Conservation (phyloP, 169 alveolate species). For the Cystoisospora suis region DNA sequence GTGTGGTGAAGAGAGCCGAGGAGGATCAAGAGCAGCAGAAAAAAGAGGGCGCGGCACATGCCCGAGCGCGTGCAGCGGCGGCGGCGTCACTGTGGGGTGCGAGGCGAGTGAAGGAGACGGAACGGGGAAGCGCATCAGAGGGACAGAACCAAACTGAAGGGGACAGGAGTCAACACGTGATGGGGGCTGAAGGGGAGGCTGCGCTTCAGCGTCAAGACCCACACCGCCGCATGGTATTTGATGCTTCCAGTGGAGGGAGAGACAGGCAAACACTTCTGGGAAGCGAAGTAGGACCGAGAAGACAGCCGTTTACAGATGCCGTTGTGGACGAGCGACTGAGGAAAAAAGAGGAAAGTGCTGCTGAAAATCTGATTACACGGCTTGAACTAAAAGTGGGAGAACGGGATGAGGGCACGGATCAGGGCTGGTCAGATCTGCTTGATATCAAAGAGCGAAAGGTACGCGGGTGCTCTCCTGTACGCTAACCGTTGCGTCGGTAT, state of each 20-base stretch:
- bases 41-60: background rate
- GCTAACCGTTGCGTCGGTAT: too few species aligned
- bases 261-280: too few species aligned
- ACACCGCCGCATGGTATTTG: too few species aligned
- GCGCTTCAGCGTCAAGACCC: too few species aligned
- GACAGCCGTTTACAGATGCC: background rate
- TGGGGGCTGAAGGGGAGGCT: too few species aligned
- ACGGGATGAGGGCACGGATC: background rate
- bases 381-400: background rate
- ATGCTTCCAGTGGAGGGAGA: too few species aligned
- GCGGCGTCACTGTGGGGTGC: background rate
- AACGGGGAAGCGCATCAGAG: background rate
- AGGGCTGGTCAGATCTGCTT: too few species aligned
- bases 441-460: too few species aligned
- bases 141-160: background rate
- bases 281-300: too few species aligned
- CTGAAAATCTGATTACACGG: background rate
- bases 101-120: background rate
- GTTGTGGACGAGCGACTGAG: background rate
- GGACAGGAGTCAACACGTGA: background rate
- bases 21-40: background rate
- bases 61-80: background rate
- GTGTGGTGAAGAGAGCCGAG: background rate
- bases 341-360: background rate
- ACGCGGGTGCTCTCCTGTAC: too few species aligned